Evolutionary conservation across 345 rosid species (phyloP).

Genomic region (Cardamine chenopodiifolia): DNA sequence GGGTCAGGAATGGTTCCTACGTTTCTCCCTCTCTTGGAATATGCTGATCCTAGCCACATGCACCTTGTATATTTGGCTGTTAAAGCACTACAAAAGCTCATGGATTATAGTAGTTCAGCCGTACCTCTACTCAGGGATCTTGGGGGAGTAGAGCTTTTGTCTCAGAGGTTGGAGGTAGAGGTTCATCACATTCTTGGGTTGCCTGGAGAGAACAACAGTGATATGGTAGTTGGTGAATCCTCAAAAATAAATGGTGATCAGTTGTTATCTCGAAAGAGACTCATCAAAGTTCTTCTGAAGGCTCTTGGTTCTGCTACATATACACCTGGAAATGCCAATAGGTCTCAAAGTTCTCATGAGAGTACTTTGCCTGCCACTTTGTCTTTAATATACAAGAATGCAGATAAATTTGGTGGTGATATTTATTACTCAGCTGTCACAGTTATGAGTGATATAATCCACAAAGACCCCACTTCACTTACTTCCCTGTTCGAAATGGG

Average conservation of each 20-base stretch:
- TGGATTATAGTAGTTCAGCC: constrained; percentile 95
- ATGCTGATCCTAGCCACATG: constrained; percentile 75
- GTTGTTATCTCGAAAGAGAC: constrained; percentile 75
- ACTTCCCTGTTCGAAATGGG: constrained; percentile 77
- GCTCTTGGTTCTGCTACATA: constrained; percentile 94
- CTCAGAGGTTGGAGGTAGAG: constrained; percentile 84
- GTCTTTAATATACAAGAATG: constrained; percentile 68
- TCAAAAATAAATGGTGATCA: constrained; percentile 62
- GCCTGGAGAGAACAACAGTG: constrained; percentile 53
- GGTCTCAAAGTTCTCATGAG: constrained; percentile 73
- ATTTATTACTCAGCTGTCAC: constrained; percentile 94
- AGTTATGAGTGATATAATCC: constrained; percentile 95
- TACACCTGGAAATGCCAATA: constrained; percentile 69
- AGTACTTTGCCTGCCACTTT: constrained; percentile 74
- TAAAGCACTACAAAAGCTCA: constrained; percentile 88
- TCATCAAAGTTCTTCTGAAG: constrained; percentile 88
- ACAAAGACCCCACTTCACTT: constrained; percentile 94
- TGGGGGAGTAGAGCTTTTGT: constrained; percentile 93
- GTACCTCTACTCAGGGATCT: constrained; percentile 80
- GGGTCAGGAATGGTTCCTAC: constrained; percentile 98
- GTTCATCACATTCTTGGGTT: constrained; percentile 72
- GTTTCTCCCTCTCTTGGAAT: constrained; percentile 88
- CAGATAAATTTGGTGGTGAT: constrained; percentile 90
- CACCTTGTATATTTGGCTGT: constrained; percentile 93
- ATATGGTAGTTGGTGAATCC: constrained; percentile 63